A percentile compares a stretch with the other conserved stretches of the same genome.
Evolutionary conservation across 2,329 filamentous ascomycete species (phyloP).

Genomic region (Calonectria pteridis): DNA sequence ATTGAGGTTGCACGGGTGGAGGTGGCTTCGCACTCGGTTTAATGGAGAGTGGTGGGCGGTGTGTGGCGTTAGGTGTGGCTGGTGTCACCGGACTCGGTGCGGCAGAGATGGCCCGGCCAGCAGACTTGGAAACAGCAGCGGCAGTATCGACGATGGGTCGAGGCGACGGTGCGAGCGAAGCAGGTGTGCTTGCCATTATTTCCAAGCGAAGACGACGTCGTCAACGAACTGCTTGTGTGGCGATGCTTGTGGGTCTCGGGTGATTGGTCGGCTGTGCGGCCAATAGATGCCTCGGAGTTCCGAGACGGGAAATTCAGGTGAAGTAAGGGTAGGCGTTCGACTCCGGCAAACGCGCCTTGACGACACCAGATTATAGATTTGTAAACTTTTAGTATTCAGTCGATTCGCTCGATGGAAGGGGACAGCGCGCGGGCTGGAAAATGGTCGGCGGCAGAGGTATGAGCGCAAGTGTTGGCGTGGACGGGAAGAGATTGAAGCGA

Average conservation of each 20-base stretch:
- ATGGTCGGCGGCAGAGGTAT: background rate
- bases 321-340: background rate
- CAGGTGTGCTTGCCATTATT: conserved; percentile 41
- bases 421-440: background rate
- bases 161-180: conserved; percentile 38
- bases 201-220: conserved; percentile 23
- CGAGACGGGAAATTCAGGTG: conserved; percentile 40
- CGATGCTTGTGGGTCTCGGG: conserved; percentile 36
- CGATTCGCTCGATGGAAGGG: conserved; percentile 14
- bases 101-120: conserved; percentile 40
- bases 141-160: conserved; percentile 35
- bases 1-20: conserved; percentile 46
- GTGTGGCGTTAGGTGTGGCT: conserved; percentile 40
- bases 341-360: conserved; percentile 3
- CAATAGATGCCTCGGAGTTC: conserved; percentile 44
- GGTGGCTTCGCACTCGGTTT: conserved; percentile 45
- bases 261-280: conserved; percentile 34
- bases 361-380: background rate
- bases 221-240: conserved; percentile 29
- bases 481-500: background rate
- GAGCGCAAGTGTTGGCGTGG: background rate
- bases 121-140: conserved; percentile 28
- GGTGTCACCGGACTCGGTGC: conserved; percentile 38
- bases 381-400: conserved; percentile 12
- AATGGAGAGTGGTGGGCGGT: conserved; percentile 48